Evolutionary conservation across 1,284 basidiomycete species (phyloP).

Genomic region (Leccinum pachyderme): DNA sequence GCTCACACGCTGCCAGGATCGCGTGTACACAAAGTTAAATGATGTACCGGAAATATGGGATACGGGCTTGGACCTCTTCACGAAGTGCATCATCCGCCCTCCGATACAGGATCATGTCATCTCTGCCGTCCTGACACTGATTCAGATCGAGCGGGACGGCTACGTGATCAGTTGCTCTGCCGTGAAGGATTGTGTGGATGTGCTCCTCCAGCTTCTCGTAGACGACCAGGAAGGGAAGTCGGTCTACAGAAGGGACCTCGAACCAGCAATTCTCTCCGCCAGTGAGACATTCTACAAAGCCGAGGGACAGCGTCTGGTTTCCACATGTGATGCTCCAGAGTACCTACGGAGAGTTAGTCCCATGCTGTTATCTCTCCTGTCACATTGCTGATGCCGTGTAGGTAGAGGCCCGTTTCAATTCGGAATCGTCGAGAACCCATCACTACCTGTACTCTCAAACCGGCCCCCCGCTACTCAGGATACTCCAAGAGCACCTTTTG

Average conservation of each 20-base stretch:
- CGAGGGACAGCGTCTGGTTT: conserved; percentile 74
- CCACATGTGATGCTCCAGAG: conserved; percentile 76
- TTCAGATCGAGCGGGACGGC: conserved; percentile 91
- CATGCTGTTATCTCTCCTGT: neutral
- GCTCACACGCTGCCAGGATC: conserved; percentile 63
- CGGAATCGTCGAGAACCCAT: conserved; percentile 86
- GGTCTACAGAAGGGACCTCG: conserved; percentile 85
- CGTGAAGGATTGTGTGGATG: conserved; percentile 87
- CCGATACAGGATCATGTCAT: conserved; percentile 86
- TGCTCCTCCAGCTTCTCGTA: conserved; percentile 71
- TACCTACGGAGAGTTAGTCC: conserved; percentile 76
- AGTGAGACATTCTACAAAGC: conserved; percentile 79
- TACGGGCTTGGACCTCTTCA: conserved; percentile 82
- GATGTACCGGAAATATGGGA: conserved; percentile 81
- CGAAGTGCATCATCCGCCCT: conserved; percentile 78
- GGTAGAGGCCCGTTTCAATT: conserved; percentile 81
- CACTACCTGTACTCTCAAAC: conserved; percentile 88
- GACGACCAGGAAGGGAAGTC: conserved; percentile 49
- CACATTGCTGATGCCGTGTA: conserved; percentile 37
- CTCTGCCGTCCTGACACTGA: conserved; percentile 80
- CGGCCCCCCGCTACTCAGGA: conserved; percentile 63
- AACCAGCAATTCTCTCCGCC: conserved; percentile 79
- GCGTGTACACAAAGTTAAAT: conserved; percentile 74
- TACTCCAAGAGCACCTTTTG: conserved; percentile 80
- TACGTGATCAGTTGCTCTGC: conserved; percentile 90